A percentile compares a stretch with the other conserved stretches of the same genome.
Conservation (phyloP, 208 protist species). For the Trypanosoma melophagium region DNA sequence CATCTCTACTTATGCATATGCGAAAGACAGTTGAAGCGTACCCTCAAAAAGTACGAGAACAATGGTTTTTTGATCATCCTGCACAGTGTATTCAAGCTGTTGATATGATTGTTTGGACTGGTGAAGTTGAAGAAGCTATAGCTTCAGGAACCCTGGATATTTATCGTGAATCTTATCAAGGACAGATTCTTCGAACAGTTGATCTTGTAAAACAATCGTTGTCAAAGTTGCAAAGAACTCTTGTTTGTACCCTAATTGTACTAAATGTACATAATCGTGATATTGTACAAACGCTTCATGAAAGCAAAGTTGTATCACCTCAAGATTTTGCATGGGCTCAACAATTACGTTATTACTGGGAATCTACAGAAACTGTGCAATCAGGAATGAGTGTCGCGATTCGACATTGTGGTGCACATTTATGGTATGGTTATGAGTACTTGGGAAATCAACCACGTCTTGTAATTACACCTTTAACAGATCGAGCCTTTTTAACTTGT, state of each 20-base stretch:
- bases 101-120: conserved; percentile 94
- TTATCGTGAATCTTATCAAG: conserved; percentile 84
- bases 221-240: conserved; percentile 87
- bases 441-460: conserved; percentile 93
- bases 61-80: conserved; percentile 94
- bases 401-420: conserved; percentile 85
- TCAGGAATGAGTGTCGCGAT: conserved; percentile 83
- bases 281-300: conserved; percentile 86
- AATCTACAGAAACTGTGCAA: conserved; percentile 45
- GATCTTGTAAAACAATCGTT: conserved; percentile 87
- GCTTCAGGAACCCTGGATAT: conserved; percentile 31
- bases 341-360: conserved; percentile 96
- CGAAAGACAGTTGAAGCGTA: conserved; percentile 78
- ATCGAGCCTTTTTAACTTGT: conserved; percentile 93
- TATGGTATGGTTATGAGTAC: conserved; percentile 97
- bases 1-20: conserved; percentile 87
- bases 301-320: conserved; percentile 43
- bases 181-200: conserved; percentile 89
- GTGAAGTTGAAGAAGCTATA: conserved; percentile 90
- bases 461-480: conserved; percentile 97
- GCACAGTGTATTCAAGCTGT: conserved; percentile 93
- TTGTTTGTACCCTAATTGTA: conserved; percentile 95
- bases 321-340: conserved; percentile 93
- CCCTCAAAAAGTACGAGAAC: conserved; percentile 57
- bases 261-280: conserved; percentile 96